phyloP scores from a whole-genome alignment of 768 basidiomycete genomes.

The Mycena vitilis region DNA sequence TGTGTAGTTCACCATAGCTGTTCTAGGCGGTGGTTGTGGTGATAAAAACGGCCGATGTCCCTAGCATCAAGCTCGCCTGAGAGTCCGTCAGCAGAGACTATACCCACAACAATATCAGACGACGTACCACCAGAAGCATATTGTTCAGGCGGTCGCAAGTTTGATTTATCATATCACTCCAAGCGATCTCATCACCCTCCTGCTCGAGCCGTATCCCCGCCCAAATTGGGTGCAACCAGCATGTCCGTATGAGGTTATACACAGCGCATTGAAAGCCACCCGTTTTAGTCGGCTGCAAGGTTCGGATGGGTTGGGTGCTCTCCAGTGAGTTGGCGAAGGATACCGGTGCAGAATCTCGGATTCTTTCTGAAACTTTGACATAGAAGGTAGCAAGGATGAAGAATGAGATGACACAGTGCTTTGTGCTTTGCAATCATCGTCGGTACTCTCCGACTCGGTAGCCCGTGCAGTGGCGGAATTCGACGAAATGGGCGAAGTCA shows the following conservation, averaged over 20 bases:
- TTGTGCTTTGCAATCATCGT: too few relatives aligned
- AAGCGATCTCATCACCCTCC: constrained; percentile 15
- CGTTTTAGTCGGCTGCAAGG: neutral
- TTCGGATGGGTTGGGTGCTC: neutral
- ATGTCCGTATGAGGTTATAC: constrained; percentile 11
- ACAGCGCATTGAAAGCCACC: constrained; percentile 3
- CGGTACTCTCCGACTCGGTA: too few relatives aligned
- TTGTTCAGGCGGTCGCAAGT: constrained; percentile 20
- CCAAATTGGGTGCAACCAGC: constrained; percentile 3
- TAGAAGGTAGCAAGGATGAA: too few relatives aligned
- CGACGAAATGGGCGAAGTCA: too few relatives aligned
- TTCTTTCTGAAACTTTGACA: neutral
- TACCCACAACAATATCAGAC: neutral
- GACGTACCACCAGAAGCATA: constrained; percentile 13
- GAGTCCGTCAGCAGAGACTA: neutral
- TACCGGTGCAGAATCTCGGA: neutral
- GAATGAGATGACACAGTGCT: too few relatives aligned
- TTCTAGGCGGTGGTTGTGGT: constrained; percentile 16
- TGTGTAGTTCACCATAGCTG: constrained; percentile 8
- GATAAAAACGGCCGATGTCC: constrained; percentile 18
- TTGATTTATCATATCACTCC: constrained; percentile 8
- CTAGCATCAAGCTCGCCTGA: constrained; percentile 18
- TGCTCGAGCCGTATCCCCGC: constrained; percentile 10
- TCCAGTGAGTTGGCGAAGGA: constrained; percentile 8
- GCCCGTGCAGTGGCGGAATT: too few relatives aligned